phyloP scores from a whole-genome alignment of 805 yeast genomes.

The Blastobotrys muscicola region DNA sequence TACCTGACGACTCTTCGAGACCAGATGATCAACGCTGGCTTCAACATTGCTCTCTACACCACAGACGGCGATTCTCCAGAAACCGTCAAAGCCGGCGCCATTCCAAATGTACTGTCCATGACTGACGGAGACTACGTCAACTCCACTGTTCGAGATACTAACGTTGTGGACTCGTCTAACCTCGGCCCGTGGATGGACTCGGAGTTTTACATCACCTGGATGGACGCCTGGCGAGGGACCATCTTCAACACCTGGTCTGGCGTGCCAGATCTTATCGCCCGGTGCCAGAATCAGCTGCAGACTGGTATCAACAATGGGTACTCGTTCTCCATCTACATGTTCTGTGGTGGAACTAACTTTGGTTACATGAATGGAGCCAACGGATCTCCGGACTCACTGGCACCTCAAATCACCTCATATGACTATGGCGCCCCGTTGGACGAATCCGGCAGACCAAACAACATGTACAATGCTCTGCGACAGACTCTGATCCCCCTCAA shows the following conservation, averaged over 20 bases:
- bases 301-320: background rate
- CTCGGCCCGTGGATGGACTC: conserved; percentile 1
- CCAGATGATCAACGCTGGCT: conserved; percentile 1
- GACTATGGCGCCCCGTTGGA: conserved; percentile 7
- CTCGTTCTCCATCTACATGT: conserved; percentile 2
- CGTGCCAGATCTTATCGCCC: no score
- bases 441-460: conserved; percentile 4
- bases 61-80: conserved; percentile 2
- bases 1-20: background rate
- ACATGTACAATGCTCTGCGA: conserved; percentile 1
- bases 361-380: conserved; percentile 4
- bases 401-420: background rate
- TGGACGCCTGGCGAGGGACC: conserved; percentile 1
- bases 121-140: conserved; percentile 1
- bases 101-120: conserved; percentile 1
- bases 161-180: background rate
- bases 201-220: conserved; percentile 5
- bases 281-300: background rate
- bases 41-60: conserved; percentile 4
- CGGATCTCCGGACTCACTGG: background rate
- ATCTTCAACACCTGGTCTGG: no score
- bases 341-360: conserved; percentile 4
- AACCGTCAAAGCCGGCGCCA: background rate
- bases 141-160: background rate
- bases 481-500: background rate